These are phyloP conservation scores for Penicillium samsonianum DNA, from an alignment of 495 filamentous ascomycete species.

Conservation along the genomic window DNA sequence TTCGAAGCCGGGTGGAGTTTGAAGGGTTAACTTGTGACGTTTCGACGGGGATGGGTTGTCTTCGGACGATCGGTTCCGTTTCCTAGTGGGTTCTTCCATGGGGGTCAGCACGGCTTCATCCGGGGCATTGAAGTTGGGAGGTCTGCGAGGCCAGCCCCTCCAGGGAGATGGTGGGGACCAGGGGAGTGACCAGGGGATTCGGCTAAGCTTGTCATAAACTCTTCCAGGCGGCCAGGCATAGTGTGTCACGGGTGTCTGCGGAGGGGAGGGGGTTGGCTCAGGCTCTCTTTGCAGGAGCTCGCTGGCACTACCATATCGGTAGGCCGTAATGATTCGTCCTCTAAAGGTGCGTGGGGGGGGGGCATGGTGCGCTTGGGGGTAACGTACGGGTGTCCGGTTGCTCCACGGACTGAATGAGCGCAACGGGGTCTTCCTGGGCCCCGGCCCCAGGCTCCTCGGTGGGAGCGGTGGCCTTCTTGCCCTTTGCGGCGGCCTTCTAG, in stretches of 20 bases:
- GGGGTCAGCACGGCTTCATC: conserved; percentile 6
- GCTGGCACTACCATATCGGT: not conserved
- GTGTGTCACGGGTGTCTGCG: not conserved
- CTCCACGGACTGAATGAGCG: conserved; percentile 1
- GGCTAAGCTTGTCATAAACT: not conserved
- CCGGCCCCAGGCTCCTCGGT: not conserved
- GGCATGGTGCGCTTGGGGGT: not conserved
- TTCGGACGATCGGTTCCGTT: conserved; percentile 4
- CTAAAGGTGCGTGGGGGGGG: not conserved
- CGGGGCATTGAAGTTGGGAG: not conserved
- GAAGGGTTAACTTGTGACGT: not conserved
- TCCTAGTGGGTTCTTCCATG: conserved; percentile 7
- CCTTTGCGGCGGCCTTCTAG: not conserved
- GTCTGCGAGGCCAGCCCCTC: not conserved
- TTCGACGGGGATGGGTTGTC: not conserved
- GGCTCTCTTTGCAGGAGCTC: not conserved
- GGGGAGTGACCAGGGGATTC: conserved; percentile 6
- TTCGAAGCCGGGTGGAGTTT: not conserved
- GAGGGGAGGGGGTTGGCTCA: not conserved
- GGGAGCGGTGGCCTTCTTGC: not conserved
- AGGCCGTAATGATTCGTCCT: not conserved
- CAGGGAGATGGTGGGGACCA: not conserved
- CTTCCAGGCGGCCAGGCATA: conserved; percentile 3
- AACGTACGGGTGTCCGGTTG: conserved; percentile 5
- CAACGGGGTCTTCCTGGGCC: not conserved